Conservation (phyloP, 2,329 filamentous ascomycete genomes). For the Aspergillus flavus region DNA sequence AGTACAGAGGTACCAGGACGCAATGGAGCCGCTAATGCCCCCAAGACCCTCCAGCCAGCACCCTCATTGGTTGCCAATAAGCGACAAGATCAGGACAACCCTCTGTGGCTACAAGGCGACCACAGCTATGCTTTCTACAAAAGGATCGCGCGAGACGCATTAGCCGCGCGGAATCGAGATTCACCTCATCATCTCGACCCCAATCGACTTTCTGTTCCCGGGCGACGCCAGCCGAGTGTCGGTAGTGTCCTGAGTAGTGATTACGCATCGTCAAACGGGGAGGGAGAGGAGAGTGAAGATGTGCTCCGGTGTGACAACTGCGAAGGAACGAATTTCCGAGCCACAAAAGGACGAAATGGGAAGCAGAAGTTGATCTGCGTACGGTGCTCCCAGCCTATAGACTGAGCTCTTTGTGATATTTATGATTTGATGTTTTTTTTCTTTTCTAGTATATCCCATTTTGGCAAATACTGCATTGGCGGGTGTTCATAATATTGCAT, state of each 20-base stretch:
- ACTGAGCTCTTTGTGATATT: conserved; percentile 15
- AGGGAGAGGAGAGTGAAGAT: conserved; percentile 47
- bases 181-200: conserved; percentile 23
- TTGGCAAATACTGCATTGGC: conserved; percentile 1
- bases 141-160: conserved; percentile 42
- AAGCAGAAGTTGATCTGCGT: conserved; percentile 64
- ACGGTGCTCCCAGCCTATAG: conserved; percentile 47
- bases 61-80: conserved; percentile 28
- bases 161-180: conserved; percentile 33
- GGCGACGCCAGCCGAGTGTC: conserved; percentile 45
- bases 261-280: conserved; percentile 44
- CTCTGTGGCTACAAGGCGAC: conserved; percentile 53
- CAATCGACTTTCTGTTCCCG: conserved; percentile 21
- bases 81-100: conserved; percentile 38
- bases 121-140: conserved; percentile 60
- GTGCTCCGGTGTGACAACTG: conserved; percentile 63
- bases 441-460: not conserved
- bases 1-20: conserved; percentile 17
- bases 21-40: conserved; percentile 15
- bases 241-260: conserved; percentile 63
- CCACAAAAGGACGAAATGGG: conserved; percentile 56
- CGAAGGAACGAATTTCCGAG: conserved; percentile 63
- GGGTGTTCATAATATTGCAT: not conserved
- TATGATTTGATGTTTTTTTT: not conserved
- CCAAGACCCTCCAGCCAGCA: conserved; percentile 19